A percentile compares a stretch with the other conserved stretches of the same genome.
Conservation (phyloP, 345 rosid genomes). For the Murraya koenigii region DNA sequence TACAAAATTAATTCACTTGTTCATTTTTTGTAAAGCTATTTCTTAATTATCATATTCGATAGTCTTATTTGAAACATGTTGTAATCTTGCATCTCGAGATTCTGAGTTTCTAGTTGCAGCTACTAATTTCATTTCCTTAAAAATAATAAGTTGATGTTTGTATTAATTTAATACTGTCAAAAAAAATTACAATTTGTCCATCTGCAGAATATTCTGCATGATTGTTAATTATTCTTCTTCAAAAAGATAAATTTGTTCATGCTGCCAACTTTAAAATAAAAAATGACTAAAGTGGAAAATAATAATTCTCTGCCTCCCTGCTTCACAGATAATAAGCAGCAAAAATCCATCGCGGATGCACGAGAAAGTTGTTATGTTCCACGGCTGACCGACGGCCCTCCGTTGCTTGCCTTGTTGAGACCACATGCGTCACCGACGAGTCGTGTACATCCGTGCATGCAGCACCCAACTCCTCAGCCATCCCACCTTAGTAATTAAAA, state of each 20-base stretch:
- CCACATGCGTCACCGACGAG: constrained; percentile 17
- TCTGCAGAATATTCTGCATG: background rate
- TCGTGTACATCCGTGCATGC: background rate
- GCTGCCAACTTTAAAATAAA: no score
- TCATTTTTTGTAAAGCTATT: no score
- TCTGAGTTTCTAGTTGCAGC: constrained; percentile 23
- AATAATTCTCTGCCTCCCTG: background rate
- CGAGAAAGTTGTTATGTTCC: background rate
- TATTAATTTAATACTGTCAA: no score
- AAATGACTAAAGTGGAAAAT: background rate
- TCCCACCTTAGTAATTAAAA: background rate
- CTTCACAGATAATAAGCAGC: constrained; percentile 4
- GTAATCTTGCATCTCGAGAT: constrained; percentile 24
- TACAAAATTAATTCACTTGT: no score
- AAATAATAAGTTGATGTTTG: background rate
- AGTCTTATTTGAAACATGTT: constrained; percentile 12
- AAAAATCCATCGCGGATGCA: background rate
- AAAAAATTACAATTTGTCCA: no score
- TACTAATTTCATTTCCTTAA: constrained; percentile 7
- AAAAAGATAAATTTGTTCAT: no score
- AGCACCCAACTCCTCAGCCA: constrained; percentile 14
- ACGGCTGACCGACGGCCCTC: background rate
- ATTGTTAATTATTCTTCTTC: no score
- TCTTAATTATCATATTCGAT: no score
- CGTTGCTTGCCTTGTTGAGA: background rate